These are phyloP conservation scores for Colletotrichum shisoi DNA, from an alignment of 2,329 filamentous ascomycete genomes.

Conservation along the genomic window DNA sequence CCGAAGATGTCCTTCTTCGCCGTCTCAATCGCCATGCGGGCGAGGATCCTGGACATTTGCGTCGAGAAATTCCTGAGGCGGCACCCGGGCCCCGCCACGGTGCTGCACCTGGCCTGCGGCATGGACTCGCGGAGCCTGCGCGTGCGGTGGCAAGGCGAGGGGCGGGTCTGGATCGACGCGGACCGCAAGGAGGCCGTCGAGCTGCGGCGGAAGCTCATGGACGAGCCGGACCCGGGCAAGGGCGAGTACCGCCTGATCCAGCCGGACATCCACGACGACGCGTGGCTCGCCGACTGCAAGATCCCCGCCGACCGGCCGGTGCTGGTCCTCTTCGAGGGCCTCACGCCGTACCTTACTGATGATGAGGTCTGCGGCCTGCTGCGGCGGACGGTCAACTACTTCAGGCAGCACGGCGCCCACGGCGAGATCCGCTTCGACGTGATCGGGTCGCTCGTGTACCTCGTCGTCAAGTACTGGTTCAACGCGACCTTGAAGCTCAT, in stretches of 20 bases:
- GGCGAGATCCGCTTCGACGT: slow-evolving; percentile 34
- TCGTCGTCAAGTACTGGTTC: slow-evolving; percentile 11
- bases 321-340: slow-evolving; percentile 47
- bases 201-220: slow-evolving; percentile 44
- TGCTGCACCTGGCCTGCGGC: slow-evolving; percentile 47
- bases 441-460: slow-evolving; percentile 14
- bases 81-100: slow-evolving; percentile 42
- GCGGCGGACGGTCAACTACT: slow-evolving; percentile 42
- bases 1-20: neutral
- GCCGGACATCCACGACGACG: slow-evolving; percentile 42
- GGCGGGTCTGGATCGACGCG: slow-evolving; percentile 48
- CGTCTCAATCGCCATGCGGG: slow-evolving; percentile 17
- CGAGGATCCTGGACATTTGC: slow-evolving; percentile 42
- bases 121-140: slow-evolving; percentile 46
- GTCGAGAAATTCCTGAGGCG: slow-evolving; percentile 42
- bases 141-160: slow-evolving; percentile 34
- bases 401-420: slow-evolving; percentile 43
- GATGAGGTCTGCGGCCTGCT: slow-evolving; percentile 43
- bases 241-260: slow-evolving; percentile 44
- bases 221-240: slow-evolving; percentile 29
- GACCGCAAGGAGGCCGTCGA: slow-evolving; percentile 49
- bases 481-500: slow-evolving; percentile 17
- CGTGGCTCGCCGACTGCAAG: slow-evolving; percentile 44
- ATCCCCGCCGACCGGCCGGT: slow-evolving; percentile 47
- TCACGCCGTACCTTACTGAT: slow-evolving; percentile 46